Base-by-base conservation (phyloP, 1,284 basidiomycete genomes). In the Ganoderma lucidum region DNA sequence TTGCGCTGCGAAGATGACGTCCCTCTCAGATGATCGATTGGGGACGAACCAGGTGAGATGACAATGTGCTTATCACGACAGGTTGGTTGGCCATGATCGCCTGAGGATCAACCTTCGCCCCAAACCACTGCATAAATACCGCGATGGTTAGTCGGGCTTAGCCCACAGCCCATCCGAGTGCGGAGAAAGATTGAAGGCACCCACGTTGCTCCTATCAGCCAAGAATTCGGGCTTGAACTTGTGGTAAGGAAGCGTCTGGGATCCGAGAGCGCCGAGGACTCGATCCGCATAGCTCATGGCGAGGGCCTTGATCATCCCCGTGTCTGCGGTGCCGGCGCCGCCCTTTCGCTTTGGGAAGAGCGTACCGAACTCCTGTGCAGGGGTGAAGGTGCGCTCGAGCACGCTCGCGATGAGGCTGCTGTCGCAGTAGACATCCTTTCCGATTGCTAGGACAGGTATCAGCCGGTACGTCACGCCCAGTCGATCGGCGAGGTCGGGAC, bases 401-500 rank as follows among this genome's bases (percentile, higher is more conserved):
- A 77, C 80, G 51, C 80, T 76, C 12, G 80, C 81, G 65, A 87
- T 87, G 70, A 86, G 78, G 70, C 83, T 86, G 56, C 84, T 85
- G 75, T 87, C 87, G 71, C 84, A 85, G 71, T 86, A 86, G 3
- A 87, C 80, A 71, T 88, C 86, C 65, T 83, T 84, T 14, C 87
- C 87, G 60, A 88, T 86, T 9, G 87, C 84, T 6, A 88, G 80
- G 28, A 89, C 79, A 9, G 87, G 87, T 41, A 88, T 86, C 32
- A 84, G 83, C 28, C 87, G 84, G 74, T 88, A 88, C 51, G 77
- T 77, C 8, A 88, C 78, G n/a, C 86, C 87, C 5, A 84, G 75
- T 23, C 83, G 83, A 56, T 73, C 72, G 56, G 84, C 82, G 63
- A 89, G 82, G 75, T 87, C 87, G 15, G 87, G 84, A 28, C 87